A percentile compares a stretch with the other conserved stretches of the same genome.
Conservation (phyloP, 495 filamentous ascomycete species). For the Trichoderma erinaceum region DNA sequence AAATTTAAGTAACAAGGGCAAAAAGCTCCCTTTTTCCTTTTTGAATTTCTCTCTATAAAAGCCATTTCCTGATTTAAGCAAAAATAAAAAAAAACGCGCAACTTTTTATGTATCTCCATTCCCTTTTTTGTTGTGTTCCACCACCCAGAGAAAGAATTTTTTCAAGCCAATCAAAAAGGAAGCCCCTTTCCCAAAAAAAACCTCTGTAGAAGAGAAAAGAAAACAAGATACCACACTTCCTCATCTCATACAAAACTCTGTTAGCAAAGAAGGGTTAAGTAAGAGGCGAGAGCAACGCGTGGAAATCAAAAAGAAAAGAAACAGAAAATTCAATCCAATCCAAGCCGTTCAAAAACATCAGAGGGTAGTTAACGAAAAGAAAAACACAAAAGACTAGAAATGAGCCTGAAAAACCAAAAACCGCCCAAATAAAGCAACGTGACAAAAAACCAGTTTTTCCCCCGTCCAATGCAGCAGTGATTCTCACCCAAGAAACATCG, state of each 20-base stretch:
- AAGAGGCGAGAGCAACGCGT: background rate
- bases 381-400: background rate
- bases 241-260: background rate
- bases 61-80: slow-evolving; percentile 16
- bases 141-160: background rate
- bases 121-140: slow-evolving; percentile 13
- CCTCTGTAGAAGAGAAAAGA: background rate
- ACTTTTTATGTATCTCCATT: slow-evolving; percentile 8
- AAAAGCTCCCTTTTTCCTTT: background rate
- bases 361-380: background rate
- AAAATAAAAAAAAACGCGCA: background rate
- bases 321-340: background rate
- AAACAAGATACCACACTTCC: background rate
- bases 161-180: background rate
- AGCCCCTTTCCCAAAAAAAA: background rate
- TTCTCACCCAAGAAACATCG: background rate
- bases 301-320: background rate
- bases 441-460: background rate
- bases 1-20: background rate
- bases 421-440: background rate
- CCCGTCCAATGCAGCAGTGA: background rate
- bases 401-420: background rate
- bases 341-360: background rate
- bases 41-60: slow-evolving; percentile 17
- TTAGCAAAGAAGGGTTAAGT: background rate